These are phyloP conservation scores for Nothomitra cinnamomea DNA, from an alignment of 2,329 filamentous ascomycete species.

Conservation along the genomic window DNA sequence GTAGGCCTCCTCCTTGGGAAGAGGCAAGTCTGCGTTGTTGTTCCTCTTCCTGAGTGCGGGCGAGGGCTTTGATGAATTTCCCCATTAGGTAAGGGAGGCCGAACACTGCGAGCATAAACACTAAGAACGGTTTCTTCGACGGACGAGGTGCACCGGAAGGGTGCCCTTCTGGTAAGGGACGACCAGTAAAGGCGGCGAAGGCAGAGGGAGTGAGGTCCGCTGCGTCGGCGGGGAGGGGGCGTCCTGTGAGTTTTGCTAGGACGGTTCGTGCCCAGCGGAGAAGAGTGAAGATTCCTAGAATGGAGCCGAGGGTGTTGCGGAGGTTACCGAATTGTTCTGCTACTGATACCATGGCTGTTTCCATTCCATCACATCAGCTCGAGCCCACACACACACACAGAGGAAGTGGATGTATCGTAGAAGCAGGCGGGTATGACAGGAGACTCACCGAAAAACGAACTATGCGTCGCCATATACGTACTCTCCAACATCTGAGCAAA, in stretches of 20 bases:
- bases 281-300: constrained; percentile 87
- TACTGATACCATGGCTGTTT: constrained; percentile 84
- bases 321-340: constrained; percentile 93
- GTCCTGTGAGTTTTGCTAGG: constrained; percentile 81
- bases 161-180: constrained; percentile 49
- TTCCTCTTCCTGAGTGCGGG: constrained; percentile 71
- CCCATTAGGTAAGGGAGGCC: constrained; percentile 93
- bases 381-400: background rate
- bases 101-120: constrained; percentile 89
- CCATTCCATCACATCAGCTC: too few species aligned
- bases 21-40: constrained; percentile 41
- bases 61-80: constrained; percentile 78
- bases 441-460: constrained; percentile 81
- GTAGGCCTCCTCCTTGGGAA: constrained; percentile 27
- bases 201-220: constrained; percentile 75
- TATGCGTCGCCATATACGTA: constrained; percentile 98
- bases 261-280: constrained; percentile 89
- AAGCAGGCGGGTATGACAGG: background rate
- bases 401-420: background rate
- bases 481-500: constrained; percentile 99
- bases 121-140: constrained; percentile 86
- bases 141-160: constrained; percentile 44
- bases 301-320: constrained; percentile 79
- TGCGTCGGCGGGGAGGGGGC: constrained; percentile 74
- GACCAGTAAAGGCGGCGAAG: constrained; percentile 78